These are phyloP conservation scores for Ceratocystis ficicola DNA, from an alignment of 2,329 filamentous ascomycete genomes.

Conservation along the genomic window DNA sequence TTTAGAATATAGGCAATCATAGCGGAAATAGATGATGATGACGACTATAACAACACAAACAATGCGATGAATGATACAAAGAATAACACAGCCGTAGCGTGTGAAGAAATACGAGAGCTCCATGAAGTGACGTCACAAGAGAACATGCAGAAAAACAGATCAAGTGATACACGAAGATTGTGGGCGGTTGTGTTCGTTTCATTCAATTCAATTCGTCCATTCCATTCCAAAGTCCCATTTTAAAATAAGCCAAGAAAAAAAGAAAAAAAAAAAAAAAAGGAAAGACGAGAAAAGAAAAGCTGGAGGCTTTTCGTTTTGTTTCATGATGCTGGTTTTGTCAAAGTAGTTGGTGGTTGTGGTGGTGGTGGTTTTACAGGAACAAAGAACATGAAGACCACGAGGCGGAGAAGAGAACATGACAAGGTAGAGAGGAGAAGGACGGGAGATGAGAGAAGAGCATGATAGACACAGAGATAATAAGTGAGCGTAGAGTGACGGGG, in stretches of 20 bases:
- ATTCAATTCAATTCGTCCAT: no score
- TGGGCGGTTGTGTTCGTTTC: no score
- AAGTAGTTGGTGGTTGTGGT: background rate
- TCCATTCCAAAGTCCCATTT: no score
- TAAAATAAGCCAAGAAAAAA: no score
- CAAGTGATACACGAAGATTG: no score
- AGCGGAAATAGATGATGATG: constrained; percentile 7
- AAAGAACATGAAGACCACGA: background rate
- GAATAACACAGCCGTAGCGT: no score
- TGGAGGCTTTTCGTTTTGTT: background rate
- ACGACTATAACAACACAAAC: background rate
- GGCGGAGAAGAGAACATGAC: background rate
- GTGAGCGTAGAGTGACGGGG: background rate
- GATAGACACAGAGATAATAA: background rate
- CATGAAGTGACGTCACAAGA: no score
- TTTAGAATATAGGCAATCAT: constrained; percentile 10
- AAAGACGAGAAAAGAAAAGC: background rate
- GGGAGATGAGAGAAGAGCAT: background rate
- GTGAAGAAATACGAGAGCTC: no score
- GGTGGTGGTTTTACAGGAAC: background rate
- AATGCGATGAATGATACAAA: background rate
- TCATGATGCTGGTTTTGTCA: background rate
- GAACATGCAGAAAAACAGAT: no score
- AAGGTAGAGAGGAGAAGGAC: background rate
- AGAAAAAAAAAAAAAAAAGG: no score